Base-by-base conservation (phyloP, 768 basidiomycete genomes). In the Candolleomyces eurysporus region DNA sequence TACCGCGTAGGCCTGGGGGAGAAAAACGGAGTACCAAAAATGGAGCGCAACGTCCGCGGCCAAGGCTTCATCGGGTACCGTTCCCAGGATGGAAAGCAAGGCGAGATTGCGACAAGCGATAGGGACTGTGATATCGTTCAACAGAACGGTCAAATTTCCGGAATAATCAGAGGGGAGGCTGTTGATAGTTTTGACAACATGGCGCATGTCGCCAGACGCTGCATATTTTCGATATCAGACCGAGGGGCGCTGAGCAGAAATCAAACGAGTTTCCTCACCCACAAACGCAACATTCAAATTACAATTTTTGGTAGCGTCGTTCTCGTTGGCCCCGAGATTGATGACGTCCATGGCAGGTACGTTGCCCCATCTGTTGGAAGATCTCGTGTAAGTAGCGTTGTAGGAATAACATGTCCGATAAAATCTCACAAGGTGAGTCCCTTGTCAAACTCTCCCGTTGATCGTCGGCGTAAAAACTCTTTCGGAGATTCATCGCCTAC, bases 31-130 rank as follows among this genome's bases (percentile, higher is more conserved):
- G 57, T 81, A 81, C 76, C 76, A 79, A 57, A 76, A 72, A 60
- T 81, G 80, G 26, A 80, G 70, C 10, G 79, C 79, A 4, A 72
- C 62, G 36, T 81, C 80, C 6, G 74, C 78, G 1, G 74, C 74
- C 30, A 70, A 45, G 14, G 11, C 71, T 63, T 43, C 43, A 57
- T 78, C 71, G 2, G 67, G 52, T 48, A 72, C 63, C 10, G 64
- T 68, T 10, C 74, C 71, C 19, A 81, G 69, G 54, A 79, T 71
- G 30, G 72, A 59, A 26, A 81, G 73, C 13, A 81, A 59, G 2
- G 73, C 13, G 13, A 79, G 65, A 56, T 81, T 81, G 31, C 80
- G 77, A 19, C 69, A 64, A 13, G 69, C 67, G 52, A 69, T 51
- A 21, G 26, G 32, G 7, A 70, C 64, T 16, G 67, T 60, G 26